Evolutionary conservation across 2,329 filamentous ascomycete genomes (phyloP).

Genomic region (Fusarium sp.): DNA sequence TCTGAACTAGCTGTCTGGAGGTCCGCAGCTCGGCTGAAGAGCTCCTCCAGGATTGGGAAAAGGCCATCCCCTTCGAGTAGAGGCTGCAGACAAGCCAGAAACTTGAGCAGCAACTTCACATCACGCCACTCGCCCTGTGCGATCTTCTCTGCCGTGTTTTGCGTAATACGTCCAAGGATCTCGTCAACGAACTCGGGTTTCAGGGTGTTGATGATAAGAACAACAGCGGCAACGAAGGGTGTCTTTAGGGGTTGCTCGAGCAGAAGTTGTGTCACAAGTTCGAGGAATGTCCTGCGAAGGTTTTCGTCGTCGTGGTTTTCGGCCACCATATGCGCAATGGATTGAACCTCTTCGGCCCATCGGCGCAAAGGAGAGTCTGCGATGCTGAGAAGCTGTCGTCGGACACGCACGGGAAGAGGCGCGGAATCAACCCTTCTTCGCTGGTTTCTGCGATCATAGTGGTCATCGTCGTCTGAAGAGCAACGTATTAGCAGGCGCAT

Average conservation of each 20-base stretch:
- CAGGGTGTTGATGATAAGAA: conserved; percentile 81
- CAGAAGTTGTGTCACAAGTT: conserved; percentile 79
- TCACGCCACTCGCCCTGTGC: conserved; percentile 84
- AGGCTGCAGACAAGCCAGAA: conserved; percentile 86
- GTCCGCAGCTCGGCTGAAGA: conserved; percentile 93
- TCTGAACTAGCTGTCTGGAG: conserved; percentile 93
- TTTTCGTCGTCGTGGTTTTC: conserved; percentile 90
- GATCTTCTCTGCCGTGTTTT: conserved; percentile 74
- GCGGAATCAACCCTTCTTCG: conserved; percentile 78
- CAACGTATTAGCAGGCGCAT: conserved; percentile 35
- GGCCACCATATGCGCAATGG: conserved; percentile 79
- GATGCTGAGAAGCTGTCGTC: conserved; percentile 82
- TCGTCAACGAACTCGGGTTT: conserved; percentile 80
- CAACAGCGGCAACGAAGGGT: conserved; percentile 89
- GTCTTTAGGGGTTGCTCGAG: conserved; percentile 97
- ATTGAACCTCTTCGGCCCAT: conserved; percentile 81
- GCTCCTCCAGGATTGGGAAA: conserved; percentile 85
- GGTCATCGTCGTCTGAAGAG: conserved; percentile 75
- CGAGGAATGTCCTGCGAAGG: conserved; percentile 77
- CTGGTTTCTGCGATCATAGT: conserved; percentile 78
- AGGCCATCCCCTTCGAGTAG: conserved; percentile 86
- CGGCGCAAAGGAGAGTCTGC: conserved; percentile 84
- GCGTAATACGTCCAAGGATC: conserved; percentile 73
- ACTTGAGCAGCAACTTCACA: conserved; percentile 90
- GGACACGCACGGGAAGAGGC: conserved; percentile 76